Conservation (phyloP, 2,329 filamentous ascomycete genomes). For the Pseudogymnoascus sp. region DNA sequence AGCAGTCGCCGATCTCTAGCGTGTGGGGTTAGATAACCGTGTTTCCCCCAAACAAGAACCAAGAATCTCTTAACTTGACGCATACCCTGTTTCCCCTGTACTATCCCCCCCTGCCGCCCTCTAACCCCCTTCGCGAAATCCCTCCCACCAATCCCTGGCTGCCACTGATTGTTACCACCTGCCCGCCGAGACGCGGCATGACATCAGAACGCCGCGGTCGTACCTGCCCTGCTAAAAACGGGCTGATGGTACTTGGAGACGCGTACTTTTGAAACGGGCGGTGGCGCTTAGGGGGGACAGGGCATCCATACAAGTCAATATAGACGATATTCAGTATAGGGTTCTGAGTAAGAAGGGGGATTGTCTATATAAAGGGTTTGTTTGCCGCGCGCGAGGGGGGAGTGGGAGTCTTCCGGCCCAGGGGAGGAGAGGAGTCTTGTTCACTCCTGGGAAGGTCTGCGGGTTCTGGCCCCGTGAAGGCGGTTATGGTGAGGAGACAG, state of each 20-base stretch:
- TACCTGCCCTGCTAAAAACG: neutral
- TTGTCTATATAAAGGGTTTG: neutral
- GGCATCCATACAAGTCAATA: neutral
- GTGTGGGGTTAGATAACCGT: constrained; percentile 2
- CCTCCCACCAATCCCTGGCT: neutral
- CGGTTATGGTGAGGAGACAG: neutral
- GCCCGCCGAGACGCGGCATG: neutral
- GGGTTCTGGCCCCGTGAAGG: neutral
- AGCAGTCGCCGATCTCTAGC: neutral
- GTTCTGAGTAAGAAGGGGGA: neutral
- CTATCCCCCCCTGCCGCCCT: neutral
- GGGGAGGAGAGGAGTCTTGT: neutral
- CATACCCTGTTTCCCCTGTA: constrained; percentile 2
- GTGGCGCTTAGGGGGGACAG: neutral
- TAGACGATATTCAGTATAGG: neutral
- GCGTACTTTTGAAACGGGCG: neutral
- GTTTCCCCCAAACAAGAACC: neutral
- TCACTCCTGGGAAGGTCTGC: neutral
- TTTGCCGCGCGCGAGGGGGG: neutral
- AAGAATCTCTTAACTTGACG: neutral
- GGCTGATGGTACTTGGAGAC: neutral
- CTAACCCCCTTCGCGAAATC: neutral
- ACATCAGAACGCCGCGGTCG: neutral
- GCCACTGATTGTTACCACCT: neutral
- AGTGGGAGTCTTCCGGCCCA: neutral